phyloP scores from a whole-genome alignment of 148 eudicot genomes.

The Gaultheria prostrata region DNA sequence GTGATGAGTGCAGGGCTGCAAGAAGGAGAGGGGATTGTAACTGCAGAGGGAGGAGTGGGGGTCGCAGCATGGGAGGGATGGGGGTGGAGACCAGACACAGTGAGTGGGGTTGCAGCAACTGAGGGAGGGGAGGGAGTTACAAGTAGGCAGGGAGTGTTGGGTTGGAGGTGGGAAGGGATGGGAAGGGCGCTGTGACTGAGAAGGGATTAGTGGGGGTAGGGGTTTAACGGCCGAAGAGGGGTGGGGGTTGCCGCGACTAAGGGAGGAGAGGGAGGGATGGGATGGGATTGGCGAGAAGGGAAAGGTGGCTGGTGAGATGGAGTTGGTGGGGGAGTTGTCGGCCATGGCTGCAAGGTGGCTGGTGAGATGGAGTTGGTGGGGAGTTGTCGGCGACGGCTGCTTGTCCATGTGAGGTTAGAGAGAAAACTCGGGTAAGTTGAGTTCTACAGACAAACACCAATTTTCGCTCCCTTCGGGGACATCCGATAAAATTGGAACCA shows the following conservation, averaged over 20 bases:
- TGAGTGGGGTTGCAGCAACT: background rate
- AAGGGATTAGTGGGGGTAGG: background rate
- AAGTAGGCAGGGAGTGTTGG: background rate
- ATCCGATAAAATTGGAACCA: too few relatives aligned
- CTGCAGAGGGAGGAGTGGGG: background rate
- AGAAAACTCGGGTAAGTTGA: background rate
- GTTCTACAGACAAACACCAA: background rate
- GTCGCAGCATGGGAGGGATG: background rate
- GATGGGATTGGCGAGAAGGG: background rate
- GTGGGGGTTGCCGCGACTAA: background rate
- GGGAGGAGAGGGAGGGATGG: background rate
- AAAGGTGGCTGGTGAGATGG: background rate
- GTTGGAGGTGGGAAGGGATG: background rate
- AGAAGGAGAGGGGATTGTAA: background rate
- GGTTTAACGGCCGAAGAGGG: background rate
- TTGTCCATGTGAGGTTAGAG: background rate
- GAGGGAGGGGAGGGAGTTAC: background rate
- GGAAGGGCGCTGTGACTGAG: background rate
- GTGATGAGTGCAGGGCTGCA: background rate
- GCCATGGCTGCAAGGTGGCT: background rate
- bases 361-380: background rate
- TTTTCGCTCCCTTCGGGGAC: too few relatives aligned
- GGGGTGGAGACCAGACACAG: background rate
- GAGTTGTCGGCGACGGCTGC: background rate
- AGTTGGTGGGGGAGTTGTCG: background rate